phyloP scores from a whole-genome alignment of 2,329 filamentous ascomycete species.

The Colletotrichum musae region DNA sequence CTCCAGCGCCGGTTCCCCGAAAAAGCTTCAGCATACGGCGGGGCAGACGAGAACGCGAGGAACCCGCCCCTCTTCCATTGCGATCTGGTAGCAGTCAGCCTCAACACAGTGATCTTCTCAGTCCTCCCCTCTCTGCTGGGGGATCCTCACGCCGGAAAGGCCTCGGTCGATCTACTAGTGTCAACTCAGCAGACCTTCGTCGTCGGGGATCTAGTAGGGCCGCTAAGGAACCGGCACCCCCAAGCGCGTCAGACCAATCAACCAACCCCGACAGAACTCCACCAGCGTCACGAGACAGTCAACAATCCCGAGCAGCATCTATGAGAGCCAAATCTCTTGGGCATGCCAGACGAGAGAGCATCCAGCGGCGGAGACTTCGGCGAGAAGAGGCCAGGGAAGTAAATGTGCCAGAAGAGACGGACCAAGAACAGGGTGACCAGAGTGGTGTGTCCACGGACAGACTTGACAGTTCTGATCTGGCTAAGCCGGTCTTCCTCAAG shows the following conservation, averaged over 20 bases:
- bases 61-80: slow-evolving; percentile 60
- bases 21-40: slow-evolving; percentile 91
- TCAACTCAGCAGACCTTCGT: slow-evolving; percentile 88
- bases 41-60: slow-evolving; percentile 68
- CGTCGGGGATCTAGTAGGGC: slow-evolving; percentile 68
- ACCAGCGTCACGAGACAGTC: slow-evolving; percentile 65
- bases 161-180: slow-evolving; percentile 89
- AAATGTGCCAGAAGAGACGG: slow-evolving; percentile 92
- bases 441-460: slow-evolving; percentile 74
- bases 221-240: slow-evolving; percentile 77
- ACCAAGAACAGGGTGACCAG: slow-evolving; percentile 70
- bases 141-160: slow-evolving; percentile 75
- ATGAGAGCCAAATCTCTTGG: slow-evolving; percentile 89
- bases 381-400: slow-evolving; percentile 81
- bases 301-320: slow-evolving; percentile 72
- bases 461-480: slow-evolving; percentile 79
- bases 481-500: slow-evolving; percentile 96
- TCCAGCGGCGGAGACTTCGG: slow-evolving; percentile 85
- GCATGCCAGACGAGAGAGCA: slow-evolving; percentile 90
- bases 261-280: slow-evolving; percentile 70
- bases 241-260: slow-evolving; percentile 85
- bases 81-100: slow-evolving; percentile 75
- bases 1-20: slow-evolving; percentile 70
- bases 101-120: slow-evolving; percentile 84
- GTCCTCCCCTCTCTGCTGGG: slow-evolving; percentile 77